These are phyloP conservation scores for Pyricularia grisea DNA, from an alignment of 2,329 filamentous ascomycete genomes.

Conservation along the genomic window DNA sequence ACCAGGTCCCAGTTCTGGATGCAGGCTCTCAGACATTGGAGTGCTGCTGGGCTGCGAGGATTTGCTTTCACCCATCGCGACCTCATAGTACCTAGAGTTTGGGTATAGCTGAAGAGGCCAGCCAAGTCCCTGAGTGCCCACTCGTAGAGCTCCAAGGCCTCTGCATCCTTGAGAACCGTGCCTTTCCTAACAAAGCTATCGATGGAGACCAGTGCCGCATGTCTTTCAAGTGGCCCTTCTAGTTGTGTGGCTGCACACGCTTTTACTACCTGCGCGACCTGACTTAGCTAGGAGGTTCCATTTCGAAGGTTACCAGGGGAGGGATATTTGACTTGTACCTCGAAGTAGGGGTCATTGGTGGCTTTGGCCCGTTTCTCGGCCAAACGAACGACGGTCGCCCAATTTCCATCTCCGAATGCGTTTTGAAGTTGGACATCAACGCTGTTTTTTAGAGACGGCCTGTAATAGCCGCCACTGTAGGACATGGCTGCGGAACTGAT, in stretches of 20 bases:
- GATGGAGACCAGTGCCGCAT: slow-evolving; percentile 31
- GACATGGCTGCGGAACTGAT: neutral
- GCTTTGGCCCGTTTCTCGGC: slow-evolving; percentile 40
- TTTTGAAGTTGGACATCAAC: slow-evolving; percentile 45
- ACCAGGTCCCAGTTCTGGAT: slow-evolving; percentile 44
- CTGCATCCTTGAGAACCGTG: slow-evolving; percentile 36
- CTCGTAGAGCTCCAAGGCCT: slow-evolving; percentile 44
- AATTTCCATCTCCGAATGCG: slow-evolving; percentile 45
- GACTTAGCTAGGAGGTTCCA: neutral
- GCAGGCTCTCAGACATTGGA: slow-evolving; percentile 41
- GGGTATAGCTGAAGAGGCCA: slow-evolving; percentile 26
- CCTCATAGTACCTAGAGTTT: slow-evolving; percentile 40
- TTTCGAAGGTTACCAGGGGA: neutral
- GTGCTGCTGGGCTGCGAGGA: slow-evolving; percentile 31
- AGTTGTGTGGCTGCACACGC: slow-evolving; percentile 41
- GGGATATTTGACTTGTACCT: slow-evolving; percentile 26
- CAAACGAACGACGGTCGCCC: slow-evolving; percentile 38
- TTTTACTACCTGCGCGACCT: slow-evolving; percentile 29
- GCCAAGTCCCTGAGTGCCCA: slow-evolving; percentile 33
- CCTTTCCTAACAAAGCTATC: slow-evolving; percentile 37
- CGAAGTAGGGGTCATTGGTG: slow-evolving; percentile 45
- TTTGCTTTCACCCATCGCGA: slow-evolving; percentile 41
- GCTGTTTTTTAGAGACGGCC: slow-evolving; percentile 34
- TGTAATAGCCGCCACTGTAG: slow-evolving; percentile 17
- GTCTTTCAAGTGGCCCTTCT: slow-evolving; percentile 37